These are phyloP conservation scores for Chloromonas sp. DNA, from an alignment of 163 green algal genomes.

Conservation along the genomic window DNA sequence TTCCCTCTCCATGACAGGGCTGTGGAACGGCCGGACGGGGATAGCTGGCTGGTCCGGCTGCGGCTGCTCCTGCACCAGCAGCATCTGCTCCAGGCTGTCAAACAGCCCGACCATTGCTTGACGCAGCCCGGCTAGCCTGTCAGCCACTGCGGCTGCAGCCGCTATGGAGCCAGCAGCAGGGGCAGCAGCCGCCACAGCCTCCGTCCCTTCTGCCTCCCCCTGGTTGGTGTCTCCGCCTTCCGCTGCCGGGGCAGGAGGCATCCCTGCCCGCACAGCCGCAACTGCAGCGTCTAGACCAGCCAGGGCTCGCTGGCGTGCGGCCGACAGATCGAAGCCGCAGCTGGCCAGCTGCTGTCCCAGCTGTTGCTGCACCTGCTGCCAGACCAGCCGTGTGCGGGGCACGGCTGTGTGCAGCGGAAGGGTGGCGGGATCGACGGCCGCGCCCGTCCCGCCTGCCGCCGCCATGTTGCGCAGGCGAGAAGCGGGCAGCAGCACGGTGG, in stretches of 20 bases:
- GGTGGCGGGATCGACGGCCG: not conserved
- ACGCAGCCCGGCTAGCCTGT: no score
- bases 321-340: not conserved
- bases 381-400: not conserved
- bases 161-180: no score
- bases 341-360: not conserved
- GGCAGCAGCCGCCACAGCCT: no score
- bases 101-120: not conserved
- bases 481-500: no score
- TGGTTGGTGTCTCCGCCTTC: no score
- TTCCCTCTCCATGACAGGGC: not conserved
- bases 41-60: not conserved
- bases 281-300: not conserved
- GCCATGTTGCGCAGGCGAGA: no score
- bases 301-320: not conserved
- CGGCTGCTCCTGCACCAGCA: not conserved
- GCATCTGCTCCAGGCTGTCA: not conserved
- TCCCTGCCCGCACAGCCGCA: not conserved
- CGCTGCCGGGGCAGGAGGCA: no score
- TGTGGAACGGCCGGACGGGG: not conserved
- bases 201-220: no score
- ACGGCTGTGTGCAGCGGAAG: conserved; percentile 7
- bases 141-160: no score
- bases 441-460: no score
- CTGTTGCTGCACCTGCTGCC: not conserved